Evolutionary conservation across 2,329 filamentous ascomycete species (phyloP).

Genomic region (Cytospora leucostoma): DNA sequence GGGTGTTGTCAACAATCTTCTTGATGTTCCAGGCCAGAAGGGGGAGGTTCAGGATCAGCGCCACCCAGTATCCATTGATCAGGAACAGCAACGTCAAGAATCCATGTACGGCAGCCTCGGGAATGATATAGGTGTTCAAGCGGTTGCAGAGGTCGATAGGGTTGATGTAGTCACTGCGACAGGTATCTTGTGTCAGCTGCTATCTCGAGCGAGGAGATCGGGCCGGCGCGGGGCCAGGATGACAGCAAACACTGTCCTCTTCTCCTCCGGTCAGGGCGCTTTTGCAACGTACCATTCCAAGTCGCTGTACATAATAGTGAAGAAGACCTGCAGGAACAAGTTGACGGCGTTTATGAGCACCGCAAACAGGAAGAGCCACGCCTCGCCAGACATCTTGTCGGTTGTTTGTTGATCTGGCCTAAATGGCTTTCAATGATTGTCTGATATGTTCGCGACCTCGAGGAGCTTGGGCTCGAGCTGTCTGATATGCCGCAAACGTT

Average conservation of each 20-base stretch:
- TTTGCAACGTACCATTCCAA: constrained; percentile 76
- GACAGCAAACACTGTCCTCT: neutral
- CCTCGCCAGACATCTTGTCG: constrained; percentile 85
- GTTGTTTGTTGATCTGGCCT: constrained; percentile 25
- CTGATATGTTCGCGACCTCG: constrained; percentile 8
- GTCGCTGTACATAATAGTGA: constrained; percentile 99
- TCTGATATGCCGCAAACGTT: constrained; percentile 2
- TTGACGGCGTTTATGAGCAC: constrained; percentile 99
- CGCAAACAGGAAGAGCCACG: constrained; percentile 96
- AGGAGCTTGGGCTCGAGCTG: constrained; percentile 16
- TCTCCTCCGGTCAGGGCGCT: neutral
- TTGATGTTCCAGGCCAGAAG: constrained; percentile 93
- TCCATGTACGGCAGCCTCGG: constrained; percentile 95
- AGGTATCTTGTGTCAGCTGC: constrained; percentile 10
- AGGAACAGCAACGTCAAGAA: constrained; percentile 95
- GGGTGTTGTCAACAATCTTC: constrained; percentile 97
- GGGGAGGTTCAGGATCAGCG: constrained; percentile 87
- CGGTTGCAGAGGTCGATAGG: constrained; percentile 99
- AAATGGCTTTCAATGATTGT: neutral
- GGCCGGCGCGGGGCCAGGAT: neutral
- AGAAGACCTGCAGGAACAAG: constrained; percentile 99
- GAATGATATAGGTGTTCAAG: constrained; percentile 98
- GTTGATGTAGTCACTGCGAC: constrained; percentile 93
- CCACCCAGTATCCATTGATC: constrained; percentile 98
- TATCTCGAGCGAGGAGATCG: neutral